phyloP scores from a whole-genome alignment of 139 green algal genomes.

The Chlamydomonas applanata region DNA sequence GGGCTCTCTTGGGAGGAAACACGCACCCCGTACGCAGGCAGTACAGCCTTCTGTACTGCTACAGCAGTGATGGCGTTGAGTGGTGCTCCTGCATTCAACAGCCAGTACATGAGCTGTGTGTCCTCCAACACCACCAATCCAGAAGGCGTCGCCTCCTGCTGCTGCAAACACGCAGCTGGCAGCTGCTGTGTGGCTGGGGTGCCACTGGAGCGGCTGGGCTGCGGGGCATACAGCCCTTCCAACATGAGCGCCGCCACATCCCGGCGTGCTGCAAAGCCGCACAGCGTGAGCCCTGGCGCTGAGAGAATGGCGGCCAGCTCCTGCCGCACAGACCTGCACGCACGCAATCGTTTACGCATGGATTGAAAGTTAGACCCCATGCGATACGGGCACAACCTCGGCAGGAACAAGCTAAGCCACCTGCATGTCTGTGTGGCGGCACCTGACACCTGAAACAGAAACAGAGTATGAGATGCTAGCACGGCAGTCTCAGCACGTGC shows the following conservation, averaged over 20 bases:
- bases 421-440: too few relatives aligned
- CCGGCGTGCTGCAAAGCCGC: not conserved
- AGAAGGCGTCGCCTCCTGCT: not conserved
- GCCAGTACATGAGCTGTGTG: slow-evolving; percentile 8
- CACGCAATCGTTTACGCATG: too few relatives aligned
- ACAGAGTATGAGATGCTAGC: too few relatives aligned
- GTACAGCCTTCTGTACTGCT: not conserved
- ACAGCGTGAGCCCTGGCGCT: not conserved
- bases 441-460: too few relatives aligned
- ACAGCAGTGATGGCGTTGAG: not conserved
- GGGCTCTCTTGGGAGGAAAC: not conserved
- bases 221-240: not conserved
- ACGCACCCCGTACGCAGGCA: not conserved
- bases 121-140: not conserved
- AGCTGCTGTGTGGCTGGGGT: too few relatives aligned
- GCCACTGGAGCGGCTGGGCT: too few relatives aligned
- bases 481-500: slow-evolving; percentile 1
- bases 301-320: too few relatives aligned
- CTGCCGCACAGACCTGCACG: too few relatives aligned
- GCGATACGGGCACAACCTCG: too few relatives aligned
- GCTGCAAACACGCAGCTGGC: not conserved
- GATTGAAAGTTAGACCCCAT: too few relatives aligned
- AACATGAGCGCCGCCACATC: not conserved
- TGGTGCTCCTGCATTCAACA: not conserved
- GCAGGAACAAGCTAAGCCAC: too few relatives aligned